These are phyloP conservation scores for Quercus agrifolia DNA, from an alignment of 306 rosid genomes.

Conservation along the genomic window DNA sequence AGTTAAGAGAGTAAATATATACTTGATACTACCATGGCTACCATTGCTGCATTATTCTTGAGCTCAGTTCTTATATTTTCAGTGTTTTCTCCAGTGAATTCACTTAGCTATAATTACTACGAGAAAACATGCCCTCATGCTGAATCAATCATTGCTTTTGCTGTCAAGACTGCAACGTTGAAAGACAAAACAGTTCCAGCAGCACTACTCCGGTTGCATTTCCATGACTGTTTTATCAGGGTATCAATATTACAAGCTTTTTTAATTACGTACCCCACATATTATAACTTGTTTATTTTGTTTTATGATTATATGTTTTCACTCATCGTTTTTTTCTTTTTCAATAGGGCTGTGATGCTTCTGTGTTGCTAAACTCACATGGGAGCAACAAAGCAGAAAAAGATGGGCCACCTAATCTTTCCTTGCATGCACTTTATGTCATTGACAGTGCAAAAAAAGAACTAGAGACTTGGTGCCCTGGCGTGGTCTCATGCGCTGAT, in stretches of 20 bases:
- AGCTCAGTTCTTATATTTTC: constrained; percentile 43
- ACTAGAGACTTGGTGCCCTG: constrained; percentile 49
- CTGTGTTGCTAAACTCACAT: constrained; percentile 41
- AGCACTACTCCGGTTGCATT: constrained; percentile 52
- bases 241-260: constrained; percentile 10
- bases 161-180: constrained; percentile 14
- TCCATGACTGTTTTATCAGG: constrained; percentile 60
- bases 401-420: constrained; percentile 48
- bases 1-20: background rate
- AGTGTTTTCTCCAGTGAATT: constrained; percentile 28
- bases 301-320: background rate
- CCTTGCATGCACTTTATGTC: constrained; percentile 49
- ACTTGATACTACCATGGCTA: constrained; percentile 32
- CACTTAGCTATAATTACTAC: constrained; percentile 70
- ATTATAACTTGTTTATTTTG: background rate
- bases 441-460: constrained; percentile 52
- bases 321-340: background rate
- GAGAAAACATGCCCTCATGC: constrained; percentile 65
- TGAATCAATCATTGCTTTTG: constrained; percentile 22
- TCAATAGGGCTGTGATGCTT: constrained; percentile 54
- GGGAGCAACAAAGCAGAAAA: constrained; percentile 51
- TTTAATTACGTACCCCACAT: background rate
- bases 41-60: constrained; percentile 32
- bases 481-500: constrained; percentile 59
- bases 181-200: constrained; percentile 53